A percentile compares a stretch with the other conserved stretches of the same genome.
Conservation (phyloP, 441 rosid genomes). For the Geranium incanum region DNA sequence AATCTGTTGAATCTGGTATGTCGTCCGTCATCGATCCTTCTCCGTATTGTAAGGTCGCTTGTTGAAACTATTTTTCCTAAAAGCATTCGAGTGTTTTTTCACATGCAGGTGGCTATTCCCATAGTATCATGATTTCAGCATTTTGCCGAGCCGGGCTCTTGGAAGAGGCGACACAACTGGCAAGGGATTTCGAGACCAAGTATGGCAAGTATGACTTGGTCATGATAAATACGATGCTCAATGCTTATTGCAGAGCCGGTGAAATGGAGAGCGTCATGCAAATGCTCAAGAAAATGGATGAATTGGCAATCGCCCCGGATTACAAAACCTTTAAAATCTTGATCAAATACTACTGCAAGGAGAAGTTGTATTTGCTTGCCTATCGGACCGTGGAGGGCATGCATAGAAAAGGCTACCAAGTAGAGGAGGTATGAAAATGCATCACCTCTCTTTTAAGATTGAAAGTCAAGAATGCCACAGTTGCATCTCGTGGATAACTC, state of each 20-base stretch:
- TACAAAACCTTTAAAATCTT: conserved; percentile 65
- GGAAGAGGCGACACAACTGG: conserved; percentile 66
- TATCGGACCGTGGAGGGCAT: conserved; percentile 65
- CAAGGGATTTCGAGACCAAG: conserved; percentile 60
- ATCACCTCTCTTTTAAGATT: neutral
- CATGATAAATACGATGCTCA: conserved; percentile 70
- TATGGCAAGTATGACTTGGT: conserved; percentile 69
- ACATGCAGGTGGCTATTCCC: conserved; percentile 72
- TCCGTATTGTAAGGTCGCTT: neutral
- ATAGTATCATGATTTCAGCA: conserved; percentile 86
- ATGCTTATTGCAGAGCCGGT: conserved; percentile 80
- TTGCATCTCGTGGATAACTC: neutral
- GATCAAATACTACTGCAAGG: conserved; percentile 72
- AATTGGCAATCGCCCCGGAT: conserved; percentile 62
- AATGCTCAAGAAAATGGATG: conserved; percentile 82
- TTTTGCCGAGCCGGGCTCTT: conserved; percentile 57
- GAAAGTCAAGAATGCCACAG: neutral
- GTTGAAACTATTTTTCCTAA: conserved; percentile 10
- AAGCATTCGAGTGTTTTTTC: conserved; percentile 15
- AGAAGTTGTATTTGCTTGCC: conserved; percentile 76
- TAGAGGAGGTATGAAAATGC: conserved; percentile 53
- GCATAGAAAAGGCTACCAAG: conserved; percentile 74
- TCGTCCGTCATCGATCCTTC: conserved; percentile 14
- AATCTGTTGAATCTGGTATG: conserved; percentile 64
- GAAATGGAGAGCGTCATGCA: conserved; percentile 78